Evolutionary conservation across 108 stramenopile species (phyloP), one percentile per base, ranked within the genome.

Genomic region (Epipyxis sp.): DNA sequence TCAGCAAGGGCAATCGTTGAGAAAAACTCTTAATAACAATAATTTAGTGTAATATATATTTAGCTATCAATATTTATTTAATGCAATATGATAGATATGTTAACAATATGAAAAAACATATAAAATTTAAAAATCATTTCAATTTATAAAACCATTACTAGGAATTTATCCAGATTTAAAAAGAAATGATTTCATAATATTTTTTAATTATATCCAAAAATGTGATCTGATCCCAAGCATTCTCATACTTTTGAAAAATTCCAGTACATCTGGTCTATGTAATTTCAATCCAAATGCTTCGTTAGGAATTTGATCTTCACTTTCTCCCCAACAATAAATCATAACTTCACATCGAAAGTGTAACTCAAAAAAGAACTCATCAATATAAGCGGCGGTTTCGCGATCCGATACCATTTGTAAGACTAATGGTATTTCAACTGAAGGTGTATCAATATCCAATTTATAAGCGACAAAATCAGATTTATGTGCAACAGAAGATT

Each of bases 331-430:
- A 42, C 71, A 74, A 3, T 46, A 6, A 37, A 74, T 74, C 71
- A 74, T 74, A 27, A 74, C 6, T 10, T 27, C 32, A 37, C 71
- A 74, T 27, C 34, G 44, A 37, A 74, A 74, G 71, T 74, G 71
- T 32, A 57, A 27, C 71, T 74, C 71, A 42, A 74, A 74, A 32
- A 74, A 74, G 50, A 74, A 32, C 42, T 74, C 71, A 37, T 74
- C 71, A 32, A 74, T 42, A 3, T 43, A 42, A 6, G 37, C 71
- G 20, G 13, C 25, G 6, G 42, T 29, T 32, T 37, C 6, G 27
- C 43, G 13, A 42, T 74, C 71, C 3, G 40, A 10, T 29, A 74
- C 6, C 10, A 74, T 37, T 10, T 74, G 41, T 6, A 74, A 6
- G 27, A 42, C 34, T 16, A 74, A 6, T 13, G 27, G 46, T 10